phyloP scores from a whole-genome alignment of 1,284 basidiomycete species.

The Ceratobasidium sp. region DNA sequence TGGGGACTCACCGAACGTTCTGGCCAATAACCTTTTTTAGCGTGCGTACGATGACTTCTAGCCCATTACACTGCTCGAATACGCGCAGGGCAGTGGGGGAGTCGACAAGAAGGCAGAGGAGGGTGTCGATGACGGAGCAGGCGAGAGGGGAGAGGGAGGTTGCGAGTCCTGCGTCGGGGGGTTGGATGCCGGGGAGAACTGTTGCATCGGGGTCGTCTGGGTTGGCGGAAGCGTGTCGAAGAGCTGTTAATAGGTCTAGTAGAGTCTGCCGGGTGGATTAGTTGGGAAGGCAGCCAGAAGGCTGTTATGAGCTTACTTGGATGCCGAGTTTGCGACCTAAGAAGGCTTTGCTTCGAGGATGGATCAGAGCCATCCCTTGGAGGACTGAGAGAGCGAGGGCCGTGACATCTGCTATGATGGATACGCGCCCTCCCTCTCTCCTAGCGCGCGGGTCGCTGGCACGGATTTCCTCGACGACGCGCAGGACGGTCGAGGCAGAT shows the following conservation, averaged over 20 bases:
- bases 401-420: constrained; percentile 55
- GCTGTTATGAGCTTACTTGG: constrained; percentile 64
- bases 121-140: constrained; percentile 78
- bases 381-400: constrained; percentile 71
- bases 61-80: constrained; percentile 79
- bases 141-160: constrained; percentile 54
- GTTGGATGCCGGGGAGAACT: constrained; percentile 52
- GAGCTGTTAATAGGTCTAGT: constrained; percentile 24
- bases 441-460: constrained; percentile 60
- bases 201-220: constrained; percentile 47
- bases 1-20: constrained; percentile 75
- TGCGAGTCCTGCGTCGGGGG: constrained; percentile 49
- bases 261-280: constrained; percentile 3
- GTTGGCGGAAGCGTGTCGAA: constrained; percentile 34
- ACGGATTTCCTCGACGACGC: constrained; percentile 51
- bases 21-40: constrained; percentile 84
- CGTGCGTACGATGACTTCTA: constrained; percentile 82
- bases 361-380: constrained; percentile 82
- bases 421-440: constrained; percentile 29
- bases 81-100: constrained; percentile 73
- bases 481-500: constrained; percentile 24
- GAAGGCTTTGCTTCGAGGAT: constrained; percentile 72
- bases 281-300: not conserved
- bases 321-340: constrained; percentile 74
- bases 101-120: constrained; percentile 87